These are phyloP conservation scores for Rhizopogon vinicolor DNA, from an alignment of 768 basidiomycete species.

Conservation along the genomic window DNA sequence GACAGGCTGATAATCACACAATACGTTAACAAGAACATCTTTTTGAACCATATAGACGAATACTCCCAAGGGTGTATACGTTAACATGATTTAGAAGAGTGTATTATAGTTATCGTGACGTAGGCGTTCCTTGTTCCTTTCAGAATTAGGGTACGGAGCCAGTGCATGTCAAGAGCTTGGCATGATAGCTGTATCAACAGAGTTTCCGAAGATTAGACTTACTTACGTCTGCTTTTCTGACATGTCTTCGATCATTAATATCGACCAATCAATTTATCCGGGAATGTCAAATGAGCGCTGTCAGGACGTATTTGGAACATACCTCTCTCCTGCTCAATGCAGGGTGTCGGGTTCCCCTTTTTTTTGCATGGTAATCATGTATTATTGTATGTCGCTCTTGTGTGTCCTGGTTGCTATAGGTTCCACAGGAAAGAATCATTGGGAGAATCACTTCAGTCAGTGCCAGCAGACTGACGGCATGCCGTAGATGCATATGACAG, in stretches of 20 bases:
- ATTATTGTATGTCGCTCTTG: too few species aligned
- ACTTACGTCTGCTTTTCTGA: background rate
- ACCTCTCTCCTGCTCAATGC: too few species aligned
- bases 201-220: background rate
- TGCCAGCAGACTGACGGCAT: too few species aligned
- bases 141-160: background rate
- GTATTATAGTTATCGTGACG: background rate
- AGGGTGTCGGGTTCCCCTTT: too few species aligned
- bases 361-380: too few species aligned
- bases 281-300: too few species aligned
- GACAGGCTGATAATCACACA: background rate
- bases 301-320: too few species aligned
- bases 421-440: too few species aligned
- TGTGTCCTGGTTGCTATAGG: too few species aligned
- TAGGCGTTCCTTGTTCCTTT: too few species aligned
- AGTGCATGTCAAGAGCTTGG: background rate
- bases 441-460: too few species aligned
- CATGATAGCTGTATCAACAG: background rate
- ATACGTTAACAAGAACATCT: background rate
- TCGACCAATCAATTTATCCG: background rate
- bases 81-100: background rate
- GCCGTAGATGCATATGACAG: too few species aligned
- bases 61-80: background rate
- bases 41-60: background rate
- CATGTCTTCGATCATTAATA: background rate